Percentiles rank a stretch among this genome's conserved stretches.
Evolutionary conservation across 2,329 filamentous ascomycete genomes (phyloP).

Genomic region (Aspergillus pseudoglaucus): DNA sequence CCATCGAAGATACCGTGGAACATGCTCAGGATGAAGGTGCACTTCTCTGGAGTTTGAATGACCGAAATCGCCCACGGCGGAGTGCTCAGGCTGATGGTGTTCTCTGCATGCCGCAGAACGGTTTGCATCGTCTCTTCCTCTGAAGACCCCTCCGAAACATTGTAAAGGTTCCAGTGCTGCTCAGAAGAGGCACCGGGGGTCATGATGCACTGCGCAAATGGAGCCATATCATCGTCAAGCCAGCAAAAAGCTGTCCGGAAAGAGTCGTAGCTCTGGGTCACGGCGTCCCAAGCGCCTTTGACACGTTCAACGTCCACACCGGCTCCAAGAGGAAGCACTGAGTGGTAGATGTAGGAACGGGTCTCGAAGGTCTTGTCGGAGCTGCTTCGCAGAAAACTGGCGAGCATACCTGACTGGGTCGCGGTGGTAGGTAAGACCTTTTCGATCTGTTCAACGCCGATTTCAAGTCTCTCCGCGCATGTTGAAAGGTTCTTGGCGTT

Average conservation of each 20-base stretch:
- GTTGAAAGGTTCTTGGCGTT: conserved; percentile 8
- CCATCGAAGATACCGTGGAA: conserved; percentile 35
- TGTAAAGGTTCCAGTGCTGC: conserved; percentile 12
- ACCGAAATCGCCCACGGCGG: conserved; percentile 21
- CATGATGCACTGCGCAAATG: conserved; percentile 31
- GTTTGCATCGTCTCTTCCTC: conserved; percentile 14
- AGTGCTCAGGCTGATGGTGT: conserved; percentile 10
- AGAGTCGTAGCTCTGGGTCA: conserved; percentile 23
- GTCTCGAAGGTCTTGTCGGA: conserved; percentile 7
- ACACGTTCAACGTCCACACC: conserved; percentile 17
- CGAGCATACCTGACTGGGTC: conserved; percentile 30
- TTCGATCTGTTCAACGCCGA: conserved; percentile 15
- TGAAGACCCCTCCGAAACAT: conserved; percentile 1
- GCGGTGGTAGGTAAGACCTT: conserved; percentile 28
- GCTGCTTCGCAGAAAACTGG: conserved; percentile 25
- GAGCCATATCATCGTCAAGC: conserved; percentile 27
- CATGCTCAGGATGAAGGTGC: conserved; percentile 25
- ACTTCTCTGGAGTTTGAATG: conserved; percentile 3
- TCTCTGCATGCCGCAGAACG: conserved; percentile 14
- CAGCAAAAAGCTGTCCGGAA: conserved; percentile 29
- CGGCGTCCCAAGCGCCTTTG: conserved; percentile 17
- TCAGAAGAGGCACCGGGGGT: conserved; percentile 6
- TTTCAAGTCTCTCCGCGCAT: conserved; percentile 14
- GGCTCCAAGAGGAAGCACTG: conserved; percentile 19
- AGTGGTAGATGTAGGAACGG: conserved; percentile 28